Base-by-base conservation (phyloP, 176 grass and related monocot species). In the Tillandsia fasciculata region DNA sequence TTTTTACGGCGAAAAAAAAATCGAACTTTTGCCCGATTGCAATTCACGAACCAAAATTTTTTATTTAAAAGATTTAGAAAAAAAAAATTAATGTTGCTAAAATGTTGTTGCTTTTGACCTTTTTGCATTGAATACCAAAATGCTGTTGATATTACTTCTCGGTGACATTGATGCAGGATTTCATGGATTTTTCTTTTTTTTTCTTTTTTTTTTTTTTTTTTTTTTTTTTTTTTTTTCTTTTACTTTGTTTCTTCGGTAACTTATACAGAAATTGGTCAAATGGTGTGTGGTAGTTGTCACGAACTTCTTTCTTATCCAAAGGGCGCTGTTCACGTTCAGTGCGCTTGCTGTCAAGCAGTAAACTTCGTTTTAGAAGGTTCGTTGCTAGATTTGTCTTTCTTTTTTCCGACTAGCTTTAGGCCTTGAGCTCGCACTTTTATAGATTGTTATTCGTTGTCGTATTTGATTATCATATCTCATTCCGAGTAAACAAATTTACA, bases 351-450 rank as follows among this genome's bases (percentile, higher is more conserved):
- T 80, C 73, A 23, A 71, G 88, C 83, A 84, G 72, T 88, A 76
- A 96, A 88, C 74, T 79, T 91, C 78, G 88, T 91, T 64, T 52
- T 96, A 78, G 80, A 96, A 88, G 92, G 88, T 96, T 71, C 10
- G 51, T 20, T 20, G 20, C 20, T 20, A 20, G 20, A 20, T 20
- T 20, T 20, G 20, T 20, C 20, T 20, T 20, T 20, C 20, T 20
- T 20, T 20, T 20, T 20, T 20, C 20, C 20, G 20, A 20, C 20
- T 20, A 0, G 0, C 20, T 20, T 20, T 20, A 20, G 20, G 20
- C 20, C 20, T 20, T 20, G 20, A 20, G 20, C 20, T 20, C 20
- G 20, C 20, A 20, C 20, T 20, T 20, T 20, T 20, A 20, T 20
- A 20, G 20, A 20, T 20, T 20, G 20, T 20, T 20, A 20, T 20